Base-by-base conservation (phyloP, 1,284 basidiomycete genomes). In the Malassezia japonica region DNA sequence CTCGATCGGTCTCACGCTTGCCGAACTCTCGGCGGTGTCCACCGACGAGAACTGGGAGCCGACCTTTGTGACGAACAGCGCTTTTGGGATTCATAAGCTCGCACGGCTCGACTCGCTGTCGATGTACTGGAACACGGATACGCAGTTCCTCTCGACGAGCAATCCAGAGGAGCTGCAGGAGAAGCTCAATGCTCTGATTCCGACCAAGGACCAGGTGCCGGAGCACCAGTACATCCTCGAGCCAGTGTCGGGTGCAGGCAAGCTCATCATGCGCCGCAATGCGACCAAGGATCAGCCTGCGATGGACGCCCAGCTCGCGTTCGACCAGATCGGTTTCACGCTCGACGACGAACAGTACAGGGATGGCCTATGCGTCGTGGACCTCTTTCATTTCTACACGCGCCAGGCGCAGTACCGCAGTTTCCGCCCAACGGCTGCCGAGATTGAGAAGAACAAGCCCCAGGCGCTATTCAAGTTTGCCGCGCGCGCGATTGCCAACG, bases 311-410 rank as follows among this genome's bases (percentile, higher is more conserved):
- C 83, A 90, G 66, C 79, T 98, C 24, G 77, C 86, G 16, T 98
- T 99, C 71, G 84, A 95, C 64, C 88, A 96, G 74, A 90, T 99
- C 48, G 91, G 86, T 6, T 83, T 99, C 50, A 81, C 85, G 10
- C 77, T 99, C 50, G 92, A 99, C 70, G 83, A 90, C 60, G 82
- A 92, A 61, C 95, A 99, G 75, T 99, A 98, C 73, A 82, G 89
- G 39, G 90, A 98, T 74, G 83, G 81, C 12, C 87, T 99, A 57
- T 92, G 87, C 18, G 81, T 98, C 46, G 78, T 91, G 55, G 92
- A 99, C 73, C 88, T 96, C 79, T 96, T 95, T 75, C 92, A 98
- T 72, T 86, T 98, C 59, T 96, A 92, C 75, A 80, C 84, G 40
- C 83, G 94, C 47, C 87, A 87, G 61, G 85, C 86, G 56, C 86